Evolutionary conservation across 768 basidiomycete genomes (phyloP).

Genomic region (Naganishia vishniacii): DNA sequence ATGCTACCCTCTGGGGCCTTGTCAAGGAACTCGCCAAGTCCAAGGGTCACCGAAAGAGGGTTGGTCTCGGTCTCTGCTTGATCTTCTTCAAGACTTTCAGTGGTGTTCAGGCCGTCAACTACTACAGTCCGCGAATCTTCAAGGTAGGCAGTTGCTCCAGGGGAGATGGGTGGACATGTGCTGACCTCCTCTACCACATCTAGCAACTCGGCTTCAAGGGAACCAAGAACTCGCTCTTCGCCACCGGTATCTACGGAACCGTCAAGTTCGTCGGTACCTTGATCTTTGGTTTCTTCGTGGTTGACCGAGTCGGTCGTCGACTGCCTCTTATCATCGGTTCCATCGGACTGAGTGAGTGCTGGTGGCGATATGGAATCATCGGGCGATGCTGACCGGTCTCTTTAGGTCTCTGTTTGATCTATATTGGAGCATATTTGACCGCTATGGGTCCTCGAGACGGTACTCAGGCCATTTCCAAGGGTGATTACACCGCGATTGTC

Average conservation of each 20-base stretch:
- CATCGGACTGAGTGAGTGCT: conserved; percentile 28
- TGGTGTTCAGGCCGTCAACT: conserved; percentile 32
- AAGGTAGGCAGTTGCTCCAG: not conserved
- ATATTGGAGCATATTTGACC: conserved; percentile 25
- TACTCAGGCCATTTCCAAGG: conserved; percentile 12
- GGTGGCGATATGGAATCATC: too few species aligned
- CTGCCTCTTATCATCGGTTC: conserved; percentile 31
- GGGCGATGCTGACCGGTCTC: not conserved
- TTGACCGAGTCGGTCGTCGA: conserved; percentile 39
- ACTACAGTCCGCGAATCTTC: conserved; percentile 40
- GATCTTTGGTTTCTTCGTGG: conserved; percentile 33
- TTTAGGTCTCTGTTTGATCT: conserved; percentile 6
- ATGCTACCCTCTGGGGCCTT: conserved; percentile 31
- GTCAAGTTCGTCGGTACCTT: conserved; percentile 34
- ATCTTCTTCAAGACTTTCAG: conserved; percentile 28
- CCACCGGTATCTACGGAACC: conserved; percentile 39
- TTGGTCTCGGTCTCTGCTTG: conserved; percentile 29
- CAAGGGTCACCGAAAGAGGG: conserved; percentile 30
- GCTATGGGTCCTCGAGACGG: conserved; percentile 27
- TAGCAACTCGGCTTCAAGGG: conserved; percentile 34
- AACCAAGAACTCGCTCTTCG: conserved; percentile 34
- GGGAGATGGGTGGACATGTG: not conserved
- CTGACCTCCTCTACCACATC: not conserved
- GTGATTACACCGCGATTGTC: conserved; percentile 24
- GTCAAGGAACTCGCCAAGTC: conserved; percentile 34